phyloP scores from a whole-genome alignment of 768 basidiomycete species.

The Myochromella boudieri region DNA sequence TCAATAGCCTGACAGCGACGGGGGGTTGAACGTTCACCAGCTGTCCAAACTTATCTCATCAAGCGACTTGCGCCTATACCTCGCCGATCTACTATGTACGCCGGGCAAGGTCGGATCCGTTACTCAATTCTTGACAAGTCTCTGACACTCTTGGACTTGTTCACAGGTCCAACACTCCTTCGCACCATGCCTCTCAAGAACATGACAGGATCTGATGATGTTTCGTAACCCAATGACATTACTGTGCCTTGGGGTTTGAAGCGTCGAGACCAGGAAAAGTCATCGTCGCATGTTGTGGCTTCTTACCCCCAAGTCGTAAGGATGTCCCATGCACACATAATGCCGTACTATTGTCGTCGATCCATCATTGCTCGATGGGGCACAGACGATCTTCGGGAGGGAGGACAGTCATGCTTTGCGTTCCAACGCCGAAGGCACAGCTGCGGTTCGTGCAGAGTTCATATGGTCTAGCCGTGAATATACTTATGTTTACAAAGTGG shows the following conservation, averaged over 20 bases:
- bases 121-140: background rate
- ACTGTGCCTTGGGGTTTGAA: background rate
- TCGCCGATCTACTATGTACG: background rate
- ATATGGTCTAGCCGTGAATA: too few species aligned
- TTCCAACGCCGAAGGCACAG: background rate
- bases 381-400: slow-evolving; percentile 9
- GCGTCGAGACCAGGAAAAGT: background rate
- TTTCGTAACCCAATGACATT: slow-evolving; percentile 4
- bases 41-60: background rate
- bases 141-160: background rate
- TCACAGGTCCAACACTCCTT: background rate
- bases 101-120: slow-evolving; percentile 9
- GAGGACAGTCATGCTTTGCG: slow-evolving; percentile 1
- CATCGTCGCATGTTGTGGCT: background rate
- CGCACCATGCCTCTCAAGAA: background rate
- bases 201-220: slow-evolving; percentile 16
- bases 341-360: slow-evolving; percentile 8
- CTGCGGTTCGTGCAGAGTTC: background rate
- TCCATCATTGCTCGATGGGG: slow-evolving; percentile 1
- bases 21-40: background rate
- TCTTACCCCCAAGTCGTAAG: background rate
- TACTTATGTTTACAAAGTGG: too few species aligned
- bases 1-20: background rate
- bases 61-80: background rate
- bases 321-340: background rate